phyloP scores from a whole-genome alignment of 2,329 filamentous ascomycete species.

The Colletotrichum viniferum region DNA sequence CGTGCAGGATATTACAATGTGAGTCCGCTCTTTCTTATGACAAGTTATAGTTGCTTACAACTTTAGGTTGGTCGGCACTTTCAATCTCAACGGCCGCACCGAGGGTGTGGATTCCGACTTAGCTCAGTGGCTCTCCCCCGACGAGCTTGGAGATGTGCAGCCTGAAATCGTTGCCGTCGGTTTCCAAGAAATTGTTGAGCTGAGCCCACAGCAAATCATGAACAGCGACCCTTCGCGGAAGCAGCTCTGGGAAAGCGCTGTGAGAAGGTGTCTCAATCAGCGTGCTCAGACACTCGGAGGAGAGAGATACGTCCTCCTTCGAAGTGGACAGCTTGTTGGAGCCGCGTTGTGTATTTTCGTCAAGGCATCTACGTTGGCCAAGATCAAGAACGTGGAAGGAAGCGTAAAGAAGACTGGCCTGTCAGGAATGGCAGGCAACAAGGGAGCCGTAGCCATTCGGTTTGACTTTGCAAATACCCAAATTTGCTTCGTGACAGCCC shows the following conservation, averaged over 20 bases:
- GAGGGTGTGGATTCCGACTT: slow-evolving; percentile 80
- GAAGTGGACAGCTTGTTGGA: slow-evolving; percentile 93
- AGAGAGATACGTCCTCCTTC: slow-evolving; percentile 85
- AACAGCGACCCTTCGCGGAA: slow-evolving; percentile 90
- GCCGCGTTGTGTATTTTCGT: slow-evolving; percentile 93
- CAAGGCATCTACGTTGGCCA: slow-evolving; percentile 73
- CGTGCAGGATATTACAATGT: slow-evolving; percentile 76
- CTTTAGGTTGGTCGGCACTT: slow-evolving; percentile 73
- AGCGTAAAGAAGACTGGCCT: slow-evolving; percentile 93
- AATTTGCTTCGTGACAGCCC: slow-evolving; percentile 94
- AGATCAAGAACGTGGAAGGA: slow-evolving; percentile 97
- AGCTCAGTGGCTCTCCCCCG: slow-evolving; percentile 82
- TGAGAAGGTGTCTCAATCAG: slow-evolving; percentile 77
- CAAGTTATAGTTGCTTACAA: slow-evolving; percentile 25
- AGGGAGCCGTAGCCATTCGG: slow-evolving; percentile 94
- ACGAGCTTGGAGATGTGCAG: slow-evolving; percentile 60
- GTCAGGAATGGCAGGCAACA: slow-evolving; percentile 97
- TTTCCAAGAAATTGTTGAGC: slow-evolving; percentile 97
- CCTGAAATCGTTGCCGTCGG: slow-evolving; percentile 90
- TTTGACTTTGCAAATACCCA: slow-evolving; percentile 94
- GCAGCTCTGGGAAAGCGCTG: slow-evolving; percentile 83
- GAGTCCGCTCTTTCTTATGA: slow-evolving; percentile 33
- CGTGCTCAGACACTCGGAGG: slow-evolving; percentile 68
- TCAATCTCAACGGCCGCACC: slow-evolving; percentile 91
- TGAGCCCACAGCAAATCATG: slow-evolving; percentile 98